Base-by-base conservation (phyloP, 2,329 filamentous ascomycete genomes). In the Pseudogymnoascus destructans region DNA sequence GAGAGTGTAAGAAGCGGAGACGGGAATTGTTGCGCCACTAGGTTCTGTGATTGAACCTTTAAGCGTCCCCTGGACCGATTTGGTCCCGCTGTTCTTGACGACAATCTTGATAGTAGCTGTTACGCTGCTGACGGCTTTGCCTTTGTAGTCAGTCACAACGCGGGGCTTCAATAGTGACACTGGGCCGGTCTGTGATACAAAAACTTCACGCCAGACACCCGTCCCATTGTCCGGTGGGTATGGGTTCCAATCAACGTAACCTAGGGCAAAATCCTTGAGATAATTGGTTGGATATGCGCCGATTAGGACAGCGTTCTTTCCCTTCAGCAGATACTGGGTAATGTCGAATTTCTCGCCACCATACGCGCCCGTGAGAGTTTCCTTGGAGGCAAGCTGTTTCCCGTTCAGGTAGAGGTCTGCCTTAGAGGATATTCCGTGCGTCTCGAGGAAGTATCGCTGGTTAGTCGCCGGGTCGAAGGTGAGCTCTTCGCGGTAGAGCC, bases 191-290 rank as follows among this genome's bases (percentile, higher is more conserved):
- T 79, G 74, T 55, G 75, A 77, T 40, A 85, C 58, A 32, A 75
- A 73, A 1, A 85, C 71, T 40, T 83, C 71, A 4, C 82, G 73
- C 82, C 82, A 85, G 7, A 85, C 71, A 0, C 81, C 81, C 0
- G 80, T 82, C 2, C 81, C 81, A 52, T 84, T 83, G 65, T 85
- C 81, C 0, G 79, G 75, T 0, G 81, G 79, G 58, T 77, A 77
- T 0, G 79, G 79, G 58, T 83, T 83, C 80, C 81, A 84, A 63
- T 84, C 80, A 0, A 80, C 75, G 58, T 81, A 84, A 0, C 79
- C 79, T 8, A 82, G 68, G 0, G 77, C 80, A 57, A 85, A 75
- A 60, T 85, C 80, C 21, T 76, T 73, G 13, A 78, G 73, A 65
- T 83, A 84, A 61, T 81, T 72, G 0, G 81, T 83, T 0, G 81